Percentiles rank a stretch among this genome's conserved stretches.
These are phyloP conservation scores for Scedosporium dehoogii DNA, from an alignment of 2,329 filamentous ascomycete species.

Conservation along the genomic window DNA sequence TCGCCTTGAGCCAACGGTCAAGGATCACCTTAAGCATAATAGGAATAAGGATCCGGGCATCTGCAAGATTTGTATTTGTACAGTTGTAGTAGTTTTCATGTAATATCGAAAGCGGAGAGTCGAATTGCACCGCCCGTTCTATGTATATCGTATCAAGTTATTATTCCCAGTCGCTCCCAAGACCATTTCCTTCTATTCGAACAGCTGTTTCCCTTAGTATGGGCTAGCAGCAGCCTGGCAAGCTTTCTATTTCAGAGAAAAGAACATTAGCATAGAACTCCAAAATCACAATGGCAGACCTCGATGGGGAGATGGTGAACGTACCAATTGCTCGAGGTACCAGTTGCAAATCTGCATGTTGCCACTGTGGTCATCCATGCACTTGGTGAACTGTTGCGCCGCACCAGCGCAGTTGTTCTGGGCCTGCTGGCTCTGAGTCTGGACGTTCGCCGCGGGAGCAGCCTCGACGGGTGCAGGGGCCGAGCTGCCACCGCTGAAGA, in stretches of 20 bases:
- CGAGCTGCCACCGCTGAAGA: constrained; percentile 69
- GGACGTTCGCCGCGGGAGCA: constrained; percentile 34
- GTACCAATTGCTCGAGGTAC: constrained; percentile 85
- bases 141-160: constrained; percentile 6
- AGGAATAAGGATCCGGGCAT: constrained; percentile 16
- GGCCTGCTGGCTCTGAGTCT: constrained; percentile 38
- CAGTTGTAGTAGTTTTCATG: constrained; percentile 13
- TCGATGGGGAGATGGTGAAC: constrained; percentile 20
- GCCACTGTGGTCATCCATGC: constrained; percentile 90
- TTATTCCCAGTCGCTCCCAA: not conserved
- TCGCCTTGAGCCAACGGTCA: no score
- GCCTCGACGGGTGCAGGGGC: constrained; percentile 46
- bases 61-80: constrained; percentile 9
- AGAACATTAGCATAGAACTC: constrained; percentile 3
- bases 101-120: constrained; percentile 4
- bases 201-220: constrained; percentile 51
- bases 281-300: not conserved
- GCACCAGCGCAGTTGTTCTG: constrained; percentile 61
- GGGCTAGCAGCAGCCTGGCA: constrained; percentile 69
- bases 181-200: no score
- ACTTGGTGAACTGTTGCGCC: constrained; percentile 80
- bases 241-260: constrained; percentile 48
- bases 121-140: not conserved
- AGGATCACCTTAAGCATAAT: constrained; percentile 14
- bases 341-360: constrained; percentile 95